These are phyloP conservation scores for Pythium pectinolyticum DNA, from an alignment of 352 stramenopile species.

Conservation along the genomic window DNA sequence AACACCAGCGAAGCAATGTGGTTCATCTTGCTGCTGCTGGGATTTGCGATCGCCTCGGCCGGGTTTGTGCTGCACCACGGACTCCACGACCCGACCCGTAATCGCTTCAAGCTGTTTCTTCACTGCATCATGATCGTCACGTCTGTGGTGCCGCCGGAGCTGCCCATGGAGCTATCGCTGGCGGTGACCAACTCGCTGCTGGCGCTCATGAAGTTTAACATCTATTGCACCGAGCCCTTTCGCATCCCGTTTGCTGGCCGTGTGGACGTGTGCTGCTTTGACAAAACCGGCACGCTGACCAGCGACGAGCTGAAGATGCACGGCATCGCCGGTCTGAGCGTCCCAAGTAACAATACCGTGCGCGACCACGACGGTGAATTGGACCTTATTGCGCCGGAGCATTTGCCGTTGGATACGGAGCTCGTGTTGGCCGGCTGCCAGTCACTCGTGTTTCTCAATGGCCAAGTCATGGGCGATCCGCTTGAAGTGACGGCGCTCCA, in stretches of 20 bases:
- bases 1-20: slow-evolving; percentile 91
- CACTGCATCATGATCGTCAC: slow-evolving; percentile 97
- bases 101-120: slow-evolving; percentile 90
- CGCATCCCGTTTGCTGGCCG: slow-evolving; percentile 92
- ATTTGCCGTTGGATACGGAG: slow-evolving; percentile 39
- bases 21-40: slow-evolving; percentile 92
- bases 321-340: slow-evolving; percentile 36
- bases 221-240: slow-evolving; percentile 96
- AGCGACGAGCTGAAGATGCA: slow-evolving; percentile 87
- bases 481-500: slow-evolving; percentile 92
- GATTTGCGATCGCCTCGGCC: slow-evolving; percentile 88
- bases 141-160: slow-evolving; percentile 93
- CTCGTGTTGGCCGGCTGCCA: slow-evolving; percentile 85
- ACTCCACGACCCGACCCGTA: slow-evolving; percentile 50
- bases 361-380: slow-evolving; percentile 21
- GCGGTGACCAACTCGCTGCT: slow-evolving; percentile 93
- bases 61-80: slow-evolving; percentile 77
- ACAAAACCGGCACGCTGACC: slow-evolving; percentile 96
- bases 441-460: slow-evolving; percentile 88
- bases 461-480: slow-evolving; percentile 90
- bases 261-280: slow-evolving; percentile 92
- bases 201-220: slow-evolving; percentile 79
- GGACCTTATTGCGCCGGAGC: slow-evolving; percentile 34
- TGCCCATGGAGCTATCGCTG: slow-evolving; percentile 94
- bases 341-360: not conserved